Evolutionary conservation across 2,329 filamentous ascomycete genomes (phyloP).

Genomic region (Aspergillus glaucus): DNA sequence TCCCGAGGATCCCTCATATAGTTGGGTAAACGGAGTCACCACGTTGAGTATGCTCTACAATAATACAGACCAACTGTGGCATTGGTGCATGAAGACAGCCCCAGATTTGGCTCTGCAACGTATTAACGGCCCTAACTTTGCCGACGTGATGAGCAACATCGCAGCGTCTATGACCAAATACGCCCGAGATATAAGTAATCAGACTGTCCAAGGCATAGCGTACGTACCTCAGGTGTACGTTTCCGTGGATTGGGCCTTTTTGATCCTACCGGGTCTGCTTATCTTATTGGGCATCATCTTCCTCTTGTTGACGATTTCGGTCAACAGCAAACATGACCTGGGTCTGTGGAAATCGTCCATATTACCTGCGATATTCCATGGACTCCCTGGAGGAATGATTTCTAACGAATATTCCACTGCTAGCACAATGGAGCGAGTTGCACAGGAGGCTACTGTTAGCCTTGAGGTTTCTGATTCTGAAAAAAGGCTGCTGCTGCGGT

Average conservation of each 20-base stretch:
- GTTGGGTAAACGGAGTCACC: too few relatives aligned
- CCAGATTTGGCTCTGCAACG: background rate
- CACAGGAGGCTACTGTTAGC: too few relatives aligned
- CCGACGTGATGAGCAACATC: background rate
- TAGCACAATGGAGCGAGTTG: too few relatives aligned
- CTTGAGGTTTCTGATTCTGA: too few relatives aligned
- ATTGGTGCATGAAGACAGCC: background rate
- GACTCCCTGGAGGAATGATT: too few relatives aligned
- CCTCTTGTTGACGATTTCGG: background rate
- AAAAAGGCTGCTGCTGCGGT: too few relatives aligned
- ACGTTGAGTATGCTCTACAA: too few relatives aligned
- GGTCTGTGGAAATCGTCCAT: too few relatives aligned
- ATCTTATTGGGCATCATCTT: background rate
- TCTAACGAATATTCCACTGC: too few relatives aligned
- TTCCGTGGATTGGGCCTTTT: slow-evolving; percentile 1
- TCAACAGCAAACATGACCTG: background rate
- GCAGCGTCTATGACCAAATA: slow-evolving; percentile 1
- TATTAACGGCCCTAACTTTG: background rate
- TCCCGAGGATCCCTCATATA: too few relatives aligned
- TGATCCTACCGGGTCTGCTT: background rate
- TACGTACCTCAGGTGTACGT: background rate
- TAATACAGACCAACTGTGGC: background rate
- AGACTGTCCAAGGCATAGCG: background rate
- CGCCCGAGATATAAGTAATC: background rate
- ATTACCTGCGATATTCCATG: too few relatives aligned